Evolutionary conservation across 805 yeast species (phyloP), one percentile per base, ranked within the genome.

Genomic region (Ogataea pignaliae): DNA sequence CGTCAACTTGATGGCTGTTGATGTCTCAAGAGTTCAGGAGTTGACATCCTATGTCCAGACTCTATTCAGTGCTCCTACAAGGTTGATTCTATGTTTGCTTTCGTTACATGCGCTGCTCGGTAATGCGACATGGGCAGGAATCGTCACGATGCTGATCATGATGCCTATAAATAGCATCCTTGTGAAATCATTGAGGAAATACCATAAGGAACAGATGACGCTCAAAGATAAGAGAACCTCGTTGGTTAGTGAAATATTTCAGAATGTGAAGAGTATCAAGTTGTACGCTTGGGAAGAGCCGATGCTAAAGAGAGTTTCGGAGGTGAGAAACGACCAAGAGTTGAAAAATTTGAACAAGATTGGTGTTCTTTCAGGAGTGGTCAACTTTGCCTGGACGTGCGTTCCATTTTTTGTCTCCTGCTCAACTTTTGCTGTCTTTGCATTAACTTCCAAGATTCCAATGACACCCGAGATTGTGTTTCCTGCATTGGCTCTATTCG

Each of bases 1-100:
- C 41, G 75, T 88, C 51, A 88, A 86, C 55, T 71, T 83, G 56
- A 75, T 86, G 68, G 78, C 93, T 15, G 90, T 85, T 29, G 97
- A 88, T 66, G 80, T 85, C 11, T 66, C 68, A 39, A 71, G 85
- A 48, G 66, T 88, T 28, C 85, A 81, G 56, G 80, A 77, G 33
- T 64, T 85, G 42, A 62, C 78, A n/a, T 69, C 70, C 38, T 72
- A 75, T 47, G 63, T 81, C 21, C 82, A 78, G 51, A 69, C 73
- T 4, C 54, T 82, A 44, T 64, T 83, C 18, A 73, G 84, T 36
- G 78, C 82, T 1, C 88, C 88, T 5, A 60, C 79, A 14, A 71
- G 80, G 45, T 64, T 83, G 32, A 59, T 75, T 0, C 60, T 80
- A 34, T 78, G 83, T 43, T 57, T 83, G 40, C 40, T 66, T 13